A percentile compares a stretch with the other conserved stretches of the same genome.
Evolutionary conservation across 2,329 filamentous ascomycete genomes (phyloP).

Genomic region (Clathrospora elynae): DNA sequence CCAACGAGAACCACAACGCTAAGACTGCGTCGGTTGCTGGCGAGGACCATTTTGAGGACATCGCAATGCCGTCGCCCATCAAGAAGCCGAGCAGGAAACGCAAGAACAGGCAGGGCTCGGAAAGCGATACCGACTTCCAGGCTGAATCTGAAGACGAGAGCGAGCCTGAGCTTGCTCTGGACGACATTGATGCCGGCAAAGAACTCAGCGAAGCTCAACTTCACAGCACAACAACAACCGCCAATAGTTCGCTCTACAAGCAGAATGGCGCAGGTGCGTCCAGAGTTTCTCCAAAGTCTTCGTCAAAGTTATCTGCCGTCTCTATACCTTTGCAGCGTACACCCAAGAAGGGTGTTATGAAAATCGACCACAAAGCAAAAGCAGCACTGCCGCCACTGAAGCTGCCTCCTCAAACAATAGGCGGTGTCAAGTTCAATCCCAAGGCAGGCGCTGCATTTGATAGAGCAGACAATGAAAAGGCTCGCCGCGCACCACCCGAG

Average conservation of each 20-base stretch:
- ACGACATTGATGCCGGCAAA: constrained; percentile 12
- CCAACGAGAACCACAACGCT: constrained; percentile 38
- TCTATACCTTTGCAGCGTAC: constrained; percentile 4
- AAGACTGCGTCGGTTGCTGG: constrained; percentile 17
- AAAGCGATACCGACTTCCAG: constrained; percentile 59
- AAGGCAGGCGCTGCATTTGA: background rate
- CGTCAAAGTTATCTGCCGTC: constrained; percentile 9
- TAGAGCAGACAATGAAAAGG: background rate
- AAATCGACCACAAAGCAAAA: background rate
- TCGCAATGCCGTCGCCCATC: constrained; percentile 31
- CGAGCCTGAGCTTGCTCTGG: constrained; percentile 18
- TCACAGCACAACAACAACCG: constrained; percentile 11
- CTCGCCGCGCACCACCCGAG: background rate
- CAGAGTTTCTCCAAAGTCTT: constrained; percentile 8
- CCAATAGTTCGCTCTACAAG: constrained; percentile 21
- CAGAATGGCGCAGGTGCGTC: constrained; percentile 32
- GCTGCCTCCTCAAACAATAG: background rate
- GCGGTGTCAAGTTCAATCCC: background rate
- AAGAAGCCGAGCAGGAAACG: constrained; percentile 37
- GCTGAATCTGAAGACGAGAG: constrained; percentile 41
- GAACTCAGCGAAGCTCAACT: constrained; percentile 9
- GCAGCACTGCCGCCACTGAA: background rate
- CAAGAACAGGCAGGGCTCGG: constrained; percentile 44
- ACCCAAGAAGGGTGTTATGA: constrained; percentile 1
- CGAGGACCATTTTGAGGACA: constrained; percentile 26